Evolutionary conservation across 2,329 filamentous ascomycete species (phyloP).

Genomic region (Orbilia blumenaviensis): DNA sequence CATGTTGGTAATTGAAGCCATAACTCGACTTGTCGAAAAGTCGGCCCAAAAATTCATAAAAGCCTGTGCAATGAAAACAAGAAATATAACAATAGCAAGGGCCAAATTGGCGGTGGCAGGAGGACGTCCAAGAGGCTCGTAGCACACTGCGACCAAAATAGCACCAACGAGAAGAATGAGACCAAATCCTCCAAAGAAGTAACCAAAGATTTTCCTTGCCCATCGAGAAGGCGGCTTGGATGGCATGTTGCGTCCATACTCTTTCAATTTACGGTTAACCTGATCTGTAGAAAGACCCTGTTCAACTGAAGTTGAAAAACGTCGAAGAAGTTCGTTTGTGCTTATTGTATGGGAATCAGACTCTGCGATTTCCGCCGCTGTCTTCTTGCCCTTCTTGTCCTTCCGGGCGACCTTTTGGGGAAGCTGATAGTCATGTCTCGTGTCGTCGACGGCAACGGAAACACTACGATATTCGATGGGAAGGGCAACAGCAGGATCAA

Average conservation of each 20-base stretch:
- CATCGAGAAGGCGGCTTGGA: constrained; percentile 72
- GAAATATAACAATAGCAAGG: constrained; percentile 75
- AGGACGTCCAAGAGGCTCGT: constrained; percentile 78
- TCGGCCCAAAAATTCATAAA: constrained; percentile 73
- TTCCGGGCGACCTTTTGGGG: constrained; percentile 20
- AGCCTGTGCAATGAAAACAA: constrained; percentile 70
- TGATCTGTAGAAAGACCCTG: constrained; percentile 44
- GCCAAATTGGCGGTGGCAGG: constrained; percentile 75
- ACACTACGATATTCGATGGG: constrained; percentile 48
- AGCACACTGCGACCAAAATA: constrained; percentile 78
- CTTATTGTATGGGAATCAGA: constrained; percentile 45
- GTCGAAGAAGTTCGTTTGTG: constrained; percentile 38
- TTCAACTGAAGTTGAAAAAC: constrained; percentile 33
- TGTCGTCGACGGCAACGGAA: constrained; percentile 45
- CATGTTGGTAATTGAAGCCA: constrained; percentile 82
- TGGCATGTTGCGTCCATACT: constrained; percentile 74
- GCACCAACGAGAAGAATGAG: constrained; percentile 73
- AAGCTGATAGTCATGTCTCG: background rate
- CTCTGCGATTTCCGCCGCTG: constrained; percentile 43
- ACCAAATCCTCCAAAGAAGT: constrained; percentile 82
- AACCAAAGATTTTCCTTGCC: constrained; percentile 69
- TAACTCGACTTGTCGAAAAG: constrained; percentile 78
- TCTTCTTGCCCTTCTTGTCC: constrained; percentile 47
- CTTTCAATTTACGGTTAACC: constrained; percentile 59
- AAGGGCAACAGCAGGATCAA: constrained; percentile 41